Evolutionary conservation across 2,329 filamentous ascomycete species (phyloP).

Genomic region (Aureobasidium sp.): DNA sequence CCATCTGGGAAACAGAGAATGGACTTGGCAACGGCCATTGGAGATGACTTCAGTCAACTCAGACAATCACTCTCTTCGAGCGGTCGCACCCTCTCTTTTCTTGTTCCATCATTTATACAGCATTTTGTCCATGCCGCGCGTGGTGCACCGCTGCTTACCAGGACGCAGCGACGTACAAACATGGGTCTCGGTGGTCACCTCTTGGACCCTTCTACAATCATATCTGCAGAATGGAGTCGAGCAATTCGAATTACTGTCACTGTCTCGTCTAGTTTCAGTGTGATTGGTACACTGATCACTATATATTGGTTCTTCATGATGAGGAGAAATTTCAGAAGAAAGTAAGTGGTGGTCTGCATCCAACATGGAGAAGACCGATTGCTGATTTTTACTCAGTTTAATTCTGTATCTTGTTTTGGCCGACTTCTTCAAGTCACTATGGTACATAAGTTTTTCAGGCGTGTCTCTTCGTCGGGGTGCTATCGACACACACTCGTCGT

Average conservation of each 20-base stretch:
- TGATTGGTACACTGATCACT: slow-evolving; percentile 49
- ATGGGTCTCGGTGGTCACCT: slow-evolving; percentile 19
- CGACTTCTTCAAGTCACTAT: slow-evolving; percentile 63
- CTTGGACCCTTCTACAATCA: slow-evolving; percentile 16
- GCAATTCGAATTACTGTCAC: slow-evolving; percentile 31
- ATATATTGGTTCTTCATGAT: slow-evolving; percentile 70
- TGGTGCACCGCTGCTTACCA: not conserved
- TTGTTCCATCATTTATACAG: not conserved
- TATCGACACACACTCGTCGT: slow-evolving; percentile 45
- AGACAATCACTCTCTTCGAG: slow-evolving; percentile 3
- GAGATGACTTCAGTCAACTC: slow-evolving; percentile 14
- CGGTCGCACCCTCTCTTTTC: not conserved
- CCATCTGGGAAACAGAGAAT: slow-evolving; percentile 13
- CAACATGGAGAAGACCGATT: not conserved
- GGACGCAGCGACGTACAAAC: not conserved
- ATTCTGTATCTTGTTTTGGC: slow-evolving; percentile 68
- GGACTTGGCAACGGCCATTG: slow-evolving; percentile 15
- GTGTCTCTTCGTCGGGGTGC: slow-evolving; percentile 49
- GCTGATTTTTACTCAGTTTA: slow-evolving; percentile 44
- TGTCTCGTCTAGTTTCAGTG: slow-evolving; percentile 43
- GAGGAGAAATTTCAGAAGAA: slow-evolving; percentile 66
- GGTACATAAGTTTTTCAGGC: slow-evolving; percentile 60
- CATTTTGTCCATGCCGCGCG: not conserved
- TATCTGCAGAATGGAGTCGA: slow-evolving; percentile 22
- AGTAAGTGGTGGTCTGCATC: slow-evolving; percentile 41